phyloP scores from a whole-genome alignment of 257 asterid species.

The Nicotiana paniculata region DNA sequence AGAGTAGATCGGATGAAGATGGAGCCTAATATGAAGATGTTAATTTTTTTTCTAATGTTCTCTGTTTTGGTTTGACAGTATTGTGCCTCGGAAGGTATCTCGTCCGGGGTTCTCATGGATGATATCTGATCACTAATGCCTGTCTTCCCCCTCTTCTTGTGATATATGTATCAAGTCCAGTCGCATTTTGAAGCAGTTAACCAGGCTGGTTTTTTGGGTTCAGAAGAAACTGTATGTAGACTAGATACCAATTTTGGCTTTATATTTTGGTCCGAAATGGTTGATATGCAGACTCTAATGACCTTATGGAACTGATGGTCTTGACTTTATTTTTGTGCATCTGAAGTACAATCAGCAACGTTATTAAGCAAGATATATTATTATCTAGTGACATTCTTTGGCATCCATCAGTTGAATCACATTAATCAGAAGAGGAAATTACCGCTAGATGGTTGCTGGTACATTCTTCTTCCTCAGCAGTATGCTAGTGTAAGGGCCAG shows the following conservation, averaged over 20 bases:
- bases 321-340: background rate
- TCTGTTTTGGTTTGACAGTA: background rate
- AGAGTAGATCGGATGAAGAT: slow-evolving; percentile 26
- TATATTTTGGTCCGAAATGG: background rate
- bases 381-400: too few relatives aligned
- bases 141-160: background rate
- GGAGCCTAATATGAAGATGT: slow-evolving; percentile 19
- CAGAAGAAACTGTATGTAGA: background rate
- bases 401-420: background rate
- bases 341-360: background rate
- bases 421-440: background rate
- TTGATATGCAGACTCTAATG: background rate
- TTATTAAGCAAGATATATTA: background rate
- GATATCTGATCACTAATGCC: background rate
- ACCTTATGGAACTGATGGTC: background rate
- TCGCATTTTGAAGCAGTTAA: background rate
- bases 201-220: background rate
- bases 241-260: background rate
- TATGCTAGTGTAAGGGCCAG: background rate
- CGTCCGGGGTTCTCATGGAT: background rate
- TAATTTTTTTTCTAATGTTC: background rate
- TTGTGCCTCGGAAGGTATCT: background rate
- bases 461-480: background rate
- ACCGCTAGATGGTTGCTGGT: background rate
- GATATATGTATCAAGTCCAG: background rate